Evolutionary conservation across 352 stramenopile species (phyloP).

Genomic region (Phytophthora ohioensis): DNA sequence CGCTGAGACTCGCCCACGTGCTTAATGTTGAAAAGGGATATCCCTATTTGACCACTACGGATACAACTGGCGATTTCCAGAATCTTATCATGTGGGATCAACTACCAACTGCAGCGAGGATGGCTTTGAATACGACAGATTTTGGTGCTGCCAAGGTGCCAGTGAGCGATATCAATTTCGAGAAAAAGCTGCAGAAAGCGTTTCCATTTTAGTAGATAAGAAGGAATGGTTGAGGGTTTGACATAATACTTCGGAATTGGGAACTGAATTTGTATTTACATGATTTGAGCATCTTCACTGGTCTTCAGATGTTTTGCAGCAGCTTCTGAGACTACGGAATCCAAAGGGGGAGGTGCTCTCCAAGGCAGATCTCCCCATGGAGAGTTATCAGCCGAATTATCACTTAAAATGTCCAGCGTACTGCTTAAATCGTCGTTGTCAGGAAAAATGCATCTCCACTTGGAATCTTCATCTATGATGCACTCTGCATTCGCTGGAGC

Average conservation of each 20-base stretch:
- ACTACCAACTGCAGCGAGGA: slow-evolving; percentile 16
- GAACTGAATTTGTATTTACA: too few relatives aligned
- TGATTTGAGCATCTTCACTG: too few relatives aligned
- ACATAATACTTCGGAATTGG: too few relatives aligned
- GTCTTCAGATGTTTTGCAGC: neutral
- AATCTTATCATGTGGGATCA: slow-evolving; percentile 30
- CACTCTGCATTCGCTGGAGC: slow-evolving; percentile 42
- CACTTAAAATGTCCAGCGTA: slow-evolving; percentile 17
- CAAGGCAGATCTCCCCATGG: slow-evolving; percentile 34
- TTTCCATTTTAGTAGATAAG: slow-evolving; percentile 18
- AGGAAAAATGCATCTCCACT: slow-evolving; percentile 44
- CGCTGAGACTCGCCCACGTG: slow-evolving; percentile 7
- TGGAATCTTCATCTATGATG: slow-evolving; percentile 34
- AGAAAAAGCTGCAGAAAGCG: slow-evolving; percentile 15
- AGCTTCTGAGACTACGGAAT: neutral
- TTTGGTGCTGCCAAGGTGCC: slow-evolving; percentile 24
- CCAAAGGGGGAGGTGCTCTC: slow-evolving; percentile 31
- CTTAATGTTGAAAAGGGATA: slow-evolving; percentile 12
- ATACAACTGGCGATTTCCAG: slow-evolving; percentile 1
- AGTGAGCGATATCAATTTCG: slow-evolving; percentile 19
- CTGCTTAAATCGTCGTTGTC: slow-evolving; percentile 16
- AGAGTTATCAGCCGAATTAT: slow-evolving; percentile 8
- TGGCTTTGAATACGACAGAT: slow-evolving; percentile 18
- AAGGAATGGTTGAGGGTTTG: too few relatives aligned
- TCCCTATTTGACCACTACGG: slow-evolving; percentile 13